These are phyloP conservation scores for Hydnomerulius pinastri DNA, from an alignment of 768 basidiomycete genomes.

Conservation along the genomic window DNA sequence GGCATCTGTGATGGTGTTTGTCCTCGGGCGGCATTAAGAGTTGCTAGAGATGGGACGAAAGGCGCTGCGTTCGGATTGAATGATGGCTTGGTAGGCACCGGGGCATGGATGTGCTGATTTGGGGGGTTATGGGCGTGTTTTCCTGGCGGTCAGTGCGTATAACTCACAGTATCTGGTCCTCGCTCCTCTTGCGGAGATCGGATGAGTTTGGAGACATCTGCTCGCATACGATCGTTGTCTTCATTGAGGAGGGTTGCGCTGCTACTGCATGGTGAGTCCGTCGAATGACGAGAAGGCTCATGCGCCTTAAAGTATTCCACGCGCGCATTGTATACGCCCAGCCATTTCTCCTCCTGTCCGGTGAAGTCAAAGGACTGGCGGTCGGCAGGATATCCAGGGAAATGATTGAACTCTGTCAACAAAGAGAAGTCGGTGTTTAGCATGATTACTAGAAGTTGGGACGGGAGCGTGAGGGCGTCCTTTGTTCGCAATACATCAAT, in stretches of 20 bases:
- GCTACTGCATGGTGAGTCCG: constrained; percentile 5
- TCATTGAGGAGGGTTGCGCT: constrained; percentile 6
- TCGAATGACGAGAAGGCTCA: not conserved
- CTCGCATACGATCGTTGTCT: constrained; percentile 4
- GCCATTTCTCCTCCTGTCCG: not conserved
- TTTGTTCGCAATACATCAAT: not conserved
- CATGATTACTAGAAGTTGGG: not conserved
- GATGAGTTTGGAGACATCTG: not conserved
- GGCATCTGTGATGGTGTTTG: not conserved
- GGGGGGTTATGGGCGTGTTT: not conserved
- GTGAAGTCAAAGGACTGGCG: not conserved
- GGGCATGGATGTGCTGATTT: not conserved
- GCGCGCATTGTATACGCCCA: not conserved
- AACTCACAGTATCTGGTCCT: not conserved
- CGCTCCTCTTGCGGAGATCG: not conserved
- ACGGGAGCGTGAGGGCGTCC: not conserved
- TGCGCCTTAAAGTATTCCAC: not conserved
- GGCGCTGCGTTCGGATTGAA: constrained; percentile 7
- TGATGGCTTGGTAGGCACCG: not conserved
- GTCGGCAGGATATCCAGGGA: not conserved
- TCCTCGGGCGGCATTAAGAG: not conserved
- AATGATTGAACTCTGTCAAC: not conserved
- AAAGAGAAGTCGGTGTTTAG: not conserved
- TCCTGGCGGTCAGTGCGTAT: not conserved
- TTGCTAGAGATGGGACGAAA: constrained; percentile 7